phyloP scores from a whole-genome alignment of 768 basidiomycete species.

The Suillus clintonianus region DNA sequence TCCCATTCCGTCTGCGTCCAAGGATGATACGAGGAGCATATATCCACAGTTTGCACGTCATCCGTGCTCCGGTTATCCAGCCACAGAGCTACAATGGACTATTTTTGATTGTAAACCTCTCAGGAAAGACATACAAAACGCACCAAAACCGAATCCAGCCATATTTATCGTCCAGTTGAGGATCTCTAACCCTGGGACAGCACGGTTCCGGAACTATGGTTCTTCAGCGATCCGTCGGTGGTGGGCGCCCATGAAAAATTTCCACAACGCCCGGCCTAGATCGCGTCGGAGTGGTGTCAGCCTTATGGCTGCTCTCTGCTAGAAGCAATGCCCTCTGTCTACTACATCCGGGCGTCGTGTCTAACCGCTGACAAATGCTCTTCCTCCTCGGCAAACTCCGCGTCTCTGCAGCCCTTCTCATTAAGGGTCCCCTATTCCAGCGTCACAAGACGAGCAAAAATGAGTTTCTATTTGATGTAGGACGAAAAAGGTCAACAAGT shows the following conservation, averaged over 20 bases:
- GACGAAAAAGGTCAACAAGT: not conserved
- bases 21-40: not conserved
- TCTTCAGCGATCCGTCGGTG: not conserved
- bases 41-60: not conserved
- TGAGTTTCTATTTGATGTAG: not conserved
- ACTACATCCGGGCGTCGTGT: too few relatives aligned
- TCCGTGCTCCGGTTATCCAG: not conserved
- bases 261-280: not conserved
- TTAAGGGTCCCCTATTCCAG: too few relatives aligned
- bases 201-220: not conserved
- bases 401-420: too few relatives aligned
- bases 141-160: not conserved
- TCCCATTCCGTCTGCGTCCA: not conserved
- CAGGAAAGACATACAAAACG: not conserved
- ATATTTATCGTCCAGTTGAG: not conserved
- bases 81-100: not conserved
- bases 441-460: not conserved
- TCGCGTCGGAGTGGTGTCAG: too few relatives aligned
- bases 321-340: too few relatives aligned
- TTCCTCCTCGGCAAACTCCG: too few relatives aligned
- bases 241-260: not conserved
- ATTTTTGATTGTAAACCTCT: not conserved
- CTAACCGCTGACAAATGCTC: too few relatives aligned
- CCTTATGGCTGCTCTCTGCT: too few relatives aligned
- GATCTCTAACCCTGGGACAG: not conserved